Percentiles rank a stretch among this genome's conserved stretches.
phyloP scores from a whole-genome alignment of 768 basidiomycete genomes.

The Tylopilus rubrobrunneus region DNA sequence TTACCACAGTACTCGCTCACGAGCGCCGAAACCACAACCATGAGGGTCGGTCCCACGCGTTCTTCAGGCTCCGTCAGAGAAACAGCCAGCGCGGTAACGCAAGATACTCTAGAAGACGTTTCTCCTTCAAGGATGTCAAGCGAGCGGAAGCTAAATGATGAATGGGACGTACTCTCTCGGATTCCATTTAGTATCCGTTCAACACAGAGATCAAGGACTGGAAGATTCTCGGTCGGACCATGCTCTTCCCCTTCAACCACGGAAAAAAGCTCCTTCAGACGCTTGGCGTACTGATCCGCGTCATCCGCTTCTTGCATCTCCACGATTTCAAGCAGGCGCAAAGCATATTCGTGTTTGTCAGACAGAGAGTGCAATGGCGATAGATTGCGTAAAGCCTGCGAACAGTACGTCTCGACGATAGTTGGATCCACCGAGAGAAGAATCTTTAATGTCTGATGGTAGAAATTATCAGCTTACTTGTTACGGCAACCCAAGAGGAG shows the following conservation, averaged over 20 bases:
- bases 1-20: constrained; percentile 57
- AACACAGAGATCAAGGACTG: constrained; percentile 54
- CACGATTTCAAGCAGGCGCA: constrained; percentile 53
- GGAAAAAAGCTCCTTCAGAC: constrained; percentile 41
- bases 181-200: constrained; percentile 51
- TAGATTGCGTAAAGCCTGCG: constrained; percentile 39
- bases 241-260: constrained; percentile 33
- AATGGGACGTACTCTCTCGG: constrained; percentile 41
- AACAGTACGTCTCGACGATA: constrained; percentile 56
- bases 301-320: constrained; percentile 45
- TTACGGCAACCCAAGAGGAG: constrained; percentile 4
- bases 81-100: constrained; percentile 43
- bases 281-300: constrained; percentile 55
- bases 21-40: constrained; percentile 66
- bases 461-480: constrained; percentile 3
- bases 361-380: constrained; percentile 30
- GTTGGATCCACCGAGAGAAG: constrained; percentile 53
- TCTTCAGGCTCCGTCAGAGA: constrained; percentile 38
- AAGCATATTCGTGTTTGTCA: constrained; percentile 40
- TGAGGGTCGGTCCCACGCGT: constrained; percentile 51
- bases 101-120: constrained; percentile 39
- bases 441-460: constrained; percentile 53
- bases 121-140: constrained; percentile 34
- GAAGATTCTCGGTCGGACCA: constrained; percentile 27
- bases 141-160: neutral